Base-by-base conservation (phyloP, 441 rosid genomes). In the Aquilaria agallochum region DNA sequence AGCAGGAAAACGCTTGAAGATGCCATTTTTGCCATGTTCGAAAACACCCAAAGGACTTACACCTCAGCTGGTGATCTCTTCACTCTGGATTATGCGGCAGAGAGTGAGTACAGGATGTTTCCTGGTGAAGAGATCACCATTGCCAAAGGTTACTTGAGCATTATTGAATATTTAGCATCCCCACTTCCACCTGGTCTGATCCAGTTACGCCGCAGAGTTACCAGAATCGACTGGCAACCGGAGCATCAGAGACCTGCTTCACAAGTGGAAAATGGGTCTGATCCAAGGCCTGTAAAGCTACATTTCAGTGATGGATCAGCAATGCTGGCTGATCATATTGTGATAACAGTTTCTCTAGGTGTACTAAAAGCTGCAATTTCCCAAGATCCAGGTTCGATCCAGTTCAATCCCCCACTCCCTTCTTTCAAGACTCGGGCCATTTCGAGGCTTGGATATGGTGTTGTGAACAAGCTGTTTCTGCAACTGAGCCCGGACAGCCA, bases 71-170 rank as follows among this genome's bases (percentile, higher is more conserved):
- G 81, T 55, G 96, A 91, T 69, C 89, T 95, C 55, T 68, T 50
- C 0, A 82, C 71, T 64, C 89, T 95, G 3, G 97, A 95, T 78
- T 91, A 73, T 61, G 60, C 60, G 40, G 96, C 99, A 42, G 99
- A 95, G 66, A 87, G 96, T 2, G 99, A 95, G 82, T 95, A 95
- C 62, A 68, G 67, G 48, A 78, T 91, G 97, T 95, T 87, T 73
- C 92, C 96, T 2, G 99, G 93, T 6, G 97, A 95, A 72, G 99
- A 95, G 74, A 82, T 89, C 78, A 95, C 99, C n/a, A 86, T 95
- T 50, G 96, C 97, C 10, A 89, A 84, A 68, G 99, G 99, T 14
- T 95, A 95, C 65, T 70, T 75, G 48, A 86, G 85, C 65, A 66
- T 95, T 51, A 81, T 95, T 11, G 74, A 82, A 71, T 77, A 82